Percentiles rank a stretch among this genome's conserved stretches.
Conservation (phyloP, 192 early-diverging fungal species). For the Coemansia sp. region DNA sequence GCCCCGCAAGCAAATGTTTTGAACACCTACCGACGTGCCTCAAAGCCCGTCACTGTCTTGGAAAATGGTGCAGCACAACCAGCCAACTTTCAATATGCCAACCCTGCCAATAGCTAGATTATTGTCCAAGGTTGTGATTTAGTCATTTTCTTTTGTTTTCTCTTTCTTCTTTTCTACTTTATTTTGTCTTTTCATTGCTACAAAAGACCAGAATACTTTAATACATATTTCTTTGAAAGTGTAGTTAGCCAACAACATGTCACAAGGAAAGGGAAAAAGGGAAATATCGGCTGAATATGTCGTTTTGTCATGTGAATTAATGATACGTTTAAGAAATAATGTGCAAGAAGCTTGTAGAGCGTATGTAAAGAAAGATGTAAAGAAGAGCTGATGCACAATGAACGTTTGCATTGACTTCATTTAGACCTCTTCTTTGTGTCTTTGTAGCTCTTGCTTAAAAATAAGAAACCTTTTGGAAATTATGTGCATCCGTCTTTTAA, state of each 20-base stretch:
- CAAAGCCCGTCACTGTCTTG: not conserved
- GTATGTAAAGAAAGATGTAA: not conserved
- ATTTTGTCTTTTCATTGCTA: not conserved
- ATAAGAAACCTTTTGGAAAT: not conserved
- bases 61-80: not conserved
- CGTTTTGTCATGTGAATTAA: not conserved
- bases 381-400: not conserved
- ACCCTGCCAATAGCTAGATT: not conserved
- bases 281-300: not conserved
- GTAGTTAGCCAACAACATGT: no score
- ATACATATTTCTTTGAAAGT: not conserved
- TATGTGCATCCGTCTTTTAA: not conserved
- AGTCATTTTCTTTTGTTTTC: not conserved
- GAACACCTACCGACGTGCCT: not conserved
- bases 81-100: not conserved
- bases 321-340: not conserved
- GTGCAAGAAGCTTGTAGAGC: not conserved
- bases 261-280: not conserved
- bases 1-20: not conserved
- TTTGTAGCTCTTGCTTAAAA: not conserved
- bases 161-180: not conserved
- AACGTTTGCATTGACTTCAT: not conserved
- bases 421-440: not conserved
- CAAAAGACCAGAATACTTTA: not conserved
- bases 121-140: not conserved